These are phyloP conservation scores for Vitis rotundifolia DNA, from an alignment of 164 flowering plant species.

Conservation along the genomic window DNA sequence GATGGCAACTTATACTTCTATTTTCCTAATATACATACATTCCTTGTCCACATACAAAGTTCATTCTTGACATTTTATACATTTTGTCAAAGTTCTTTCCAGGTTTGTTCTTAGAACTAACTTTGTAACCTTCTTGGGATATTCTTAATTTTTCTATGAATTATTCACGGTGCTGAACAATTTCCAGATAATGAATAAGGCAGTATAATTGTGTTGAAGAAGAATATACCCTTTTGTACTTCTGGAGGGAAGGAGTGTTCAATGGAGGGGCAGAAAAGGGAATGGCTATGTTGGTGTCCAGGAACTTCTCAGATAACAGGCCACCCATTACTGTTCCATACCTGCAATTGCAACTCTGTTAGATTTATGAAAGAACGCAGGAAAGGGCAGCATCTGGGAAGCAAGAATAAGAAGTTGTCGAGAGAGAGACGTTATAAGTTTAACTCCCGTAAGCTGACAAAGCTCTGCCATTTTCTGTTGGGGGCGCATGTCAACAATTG, in stretches of 20 bases:
- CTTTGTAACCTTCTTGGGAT: too few relatives aligned
- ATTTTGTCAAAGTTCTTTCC: neutral
- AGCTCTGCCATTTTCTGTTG: slow-evolving; percentile 97
- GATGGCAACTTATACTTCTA: too few relatives aligned
- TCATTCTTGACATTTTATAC: neutral
- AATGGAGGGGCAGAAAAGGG: slow-evolving; percentile 94
- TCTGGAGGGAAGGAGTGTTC: slow-evolving; percentile 95
- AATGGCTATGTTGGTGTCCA: slow-evolving; percentile 79
- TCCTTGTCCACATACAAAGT: neutral
- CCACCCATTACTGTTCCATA: slow-evolving; percentile 99
- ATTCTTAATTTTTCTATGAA: neutral
- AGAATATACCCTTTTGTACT: slow-evolving; percentile 82
- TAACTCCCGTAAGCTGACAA: slow-evolving; percentile 89
- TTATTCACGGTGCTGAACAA: neutral
- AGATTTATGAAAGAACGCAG: neutral
- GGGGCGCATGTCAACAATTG: slow-evolving; percentile 98
- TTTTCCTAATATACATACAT: too few relatives aligned
- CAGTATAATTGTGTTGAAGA: neutral
- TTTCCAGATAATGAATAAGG: neutral
- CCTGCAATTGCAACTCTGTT: slow-evolving; percentile 43
- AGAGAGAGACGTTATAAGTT: slow-evolving; percentile 89
- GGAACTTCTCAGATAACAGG: slow-evolving; percentile 87
- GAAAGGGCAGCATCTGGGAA: too few relatives aligned
- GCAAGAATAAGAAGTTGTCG: neutral
- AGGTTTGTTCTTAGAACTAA: too few relatives aligned